Evolutionary conservation across 257 asterid genomes (phyloP).

Genomic region (Anisodus acutangulus): DNA sequence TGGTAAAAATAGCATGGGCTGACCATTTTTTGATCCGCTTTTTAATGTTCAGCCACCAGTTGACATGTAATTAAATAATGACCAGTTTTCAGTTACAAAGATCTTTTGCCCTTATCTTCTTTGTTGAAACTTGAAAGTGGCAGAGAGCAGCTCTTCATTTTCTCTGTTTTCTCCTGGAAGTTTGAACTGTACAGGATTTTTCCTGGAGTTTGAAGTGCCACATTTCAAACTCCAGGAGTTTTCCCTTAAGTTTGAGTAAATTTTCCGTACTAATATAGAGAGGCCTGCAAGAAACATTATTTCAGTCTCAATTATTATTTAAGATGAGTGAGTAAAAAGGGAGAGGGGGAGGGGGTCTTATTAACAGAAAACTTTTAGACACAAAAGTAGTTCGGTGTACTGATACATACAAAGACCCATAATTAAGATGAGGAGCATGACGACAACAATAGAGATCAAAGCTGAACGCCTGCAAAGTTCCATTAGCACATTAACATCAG

Average conservation of each 20-base stretch:
- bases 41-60: not conserved
- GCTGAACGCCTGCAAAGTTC: constrained; percentile 60
- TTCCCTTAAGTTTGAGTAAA: not conserved
- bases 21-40: not conserved
- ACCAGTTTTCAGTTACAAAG: not conserved
- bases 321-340: not conserved
- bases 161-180: not conserved
- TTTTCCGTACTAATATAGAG: constrained; percentile 41
- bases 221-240: not conserved
- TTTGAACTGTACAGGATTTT: not conserved
- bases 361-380: not conserved
- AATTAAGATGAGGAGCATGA: constrained; percentile 77
- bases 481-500: constrained; percentile 29
- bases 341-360: not conserved
- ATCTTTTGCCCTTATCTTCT: not conserved
- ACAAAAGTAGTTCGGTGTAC: not conserved
- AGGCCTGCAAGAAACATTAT: constrained; percentile 50
- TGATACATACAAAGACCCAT: constrained; percentile 79
- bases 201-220: too few species aligned
- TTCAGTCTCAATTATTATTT: not conserved
- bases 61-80: not conserved
- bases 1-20: not conserved
- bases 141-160: not conserved
- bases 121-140: not conserved
- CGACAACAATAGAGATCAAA: constrained; percentile 58